Base-by-base conservation (phyloP, 164 flowering plant species). In the Berberis vulgaris region DNA sequence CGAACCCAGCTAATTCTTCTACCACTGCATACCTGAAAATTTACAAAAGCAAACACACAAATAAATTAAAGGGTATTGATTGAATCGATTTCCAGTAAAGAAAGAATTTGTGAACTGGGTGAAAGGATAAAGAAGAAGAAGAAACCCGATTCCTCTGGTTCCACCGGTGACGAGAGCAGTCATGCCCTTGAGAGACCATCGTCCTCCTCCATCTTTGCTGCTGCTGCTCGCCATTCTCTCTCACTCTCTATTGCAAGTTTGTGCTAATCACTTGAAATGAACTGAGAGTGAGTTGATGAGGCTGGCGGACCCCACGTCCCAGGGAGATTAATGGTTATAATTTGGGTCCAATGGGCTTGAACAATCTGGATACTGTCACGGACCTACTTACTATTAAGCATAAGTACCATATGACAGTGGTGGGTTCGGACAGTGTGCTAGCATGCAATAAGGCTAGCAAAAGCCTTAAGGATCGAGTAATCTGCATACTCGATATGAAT, bases 161-260 rank as follows among this genome's bases (percentile, higher is more conserved):
- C 82, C 82, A 43, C 82, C 82, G 46, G 82, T 79, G 66, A 76
- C 82, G 2, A 79, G 78, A 58, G 80, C 83, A 0, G 77, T 77
- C 69, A 63, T 71, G 13, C 78, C 78, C 2, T 59, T 8, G 10
- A 79, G 70, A 45, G 78, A 72, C 83, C 80, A 79, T 69, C 83
- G 59, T 7, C 57, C 41, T 4, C n/a, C 43, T 10, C 45, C 50
- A 1, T 60, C 58, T 7, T 3, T 6, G 56, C 45, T 44, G 11
- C 43, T 54, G 64, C 67, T 13, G 41, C 26, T 26, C 26, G 26
- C 26, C 26, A 26, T 26, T 26, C 0, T 26, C 26, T 26, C 26
- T 43, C 40, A 41, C 49, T 39, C 44, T 45, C 49, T 46, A 46
- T 46, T 46, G 49, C 8, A 46, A 5, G 5, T 46, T 8, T 46